Evolutionary conservation across 2,329 filamentous ascomycete species (phyloP).

Genomic region (Diaporthe destruens): DNA sequence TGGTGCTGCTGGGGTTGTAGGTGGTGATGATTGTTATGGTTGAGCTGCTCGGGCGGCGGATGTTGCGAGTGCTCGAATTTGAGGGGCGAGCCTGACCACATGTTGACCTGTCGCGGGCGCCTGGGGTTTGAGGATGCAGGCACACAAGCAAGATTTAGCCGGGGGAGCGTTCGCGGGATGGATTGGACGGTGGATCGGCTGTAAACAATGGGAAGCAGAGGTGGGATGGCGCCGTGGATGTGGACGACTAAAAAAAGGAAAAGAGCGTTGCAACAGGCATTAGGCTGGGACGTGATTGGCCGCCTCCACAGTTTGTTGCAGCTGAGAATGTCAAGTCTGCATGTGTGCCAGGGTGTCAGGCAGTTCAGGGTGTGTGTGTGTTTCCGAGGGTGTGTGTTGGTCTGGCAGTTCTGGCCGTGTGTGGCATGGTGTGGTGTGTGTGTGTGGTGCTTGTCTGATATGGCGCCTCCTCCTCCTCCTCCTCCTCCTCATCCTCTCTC

Average conservation of each 20-base stretch:
- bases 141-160: conserved; percentile 22
- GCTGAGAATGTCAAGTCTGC: conserved; percentile 33
- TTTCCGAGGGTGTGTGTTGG: conserved; percentile 1
- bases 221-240: conserved; percentile 22
- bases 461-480: neutral
- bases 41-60: conserved; percentile 12
- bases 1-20: conserved; percentile 4
- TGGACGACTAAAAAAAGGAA: conserved; percentile 31
- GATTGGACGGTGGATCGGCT: conserved; percentile 28
- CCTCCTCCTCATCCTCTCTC: neutral
- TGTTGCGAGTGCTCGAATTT: conserved; percentile 41
- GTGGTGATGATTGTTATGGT: neutral
- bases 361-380: neutral
- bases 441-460: neutral
- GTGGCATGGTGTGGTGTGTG: neutral
- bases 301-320: conserved; percentile 20
- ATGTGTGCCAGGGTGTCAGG: conserved; percentile 13
- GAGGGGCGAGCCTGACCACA: conserved; percentile 41
- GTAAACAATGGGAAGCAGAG: conserved; percentile 29
- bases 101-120: conserved; percentile 23
- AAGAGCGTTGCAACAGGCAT: conserved; percentile 23
- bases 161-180: conserved; percentile 12
- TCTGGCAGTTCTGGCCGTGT: neutral
- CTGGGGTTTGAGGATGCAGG: conserved; percentile 13
- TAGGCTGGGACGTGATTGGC: conserved; percentile 13